These are phyloP conservation scores for Ophiognomonia clavigignenti-juglandacearum DNA, from an alignment of 2,329 filamentous ascomycete genomes.

Conservation along the genomic window DNA sequence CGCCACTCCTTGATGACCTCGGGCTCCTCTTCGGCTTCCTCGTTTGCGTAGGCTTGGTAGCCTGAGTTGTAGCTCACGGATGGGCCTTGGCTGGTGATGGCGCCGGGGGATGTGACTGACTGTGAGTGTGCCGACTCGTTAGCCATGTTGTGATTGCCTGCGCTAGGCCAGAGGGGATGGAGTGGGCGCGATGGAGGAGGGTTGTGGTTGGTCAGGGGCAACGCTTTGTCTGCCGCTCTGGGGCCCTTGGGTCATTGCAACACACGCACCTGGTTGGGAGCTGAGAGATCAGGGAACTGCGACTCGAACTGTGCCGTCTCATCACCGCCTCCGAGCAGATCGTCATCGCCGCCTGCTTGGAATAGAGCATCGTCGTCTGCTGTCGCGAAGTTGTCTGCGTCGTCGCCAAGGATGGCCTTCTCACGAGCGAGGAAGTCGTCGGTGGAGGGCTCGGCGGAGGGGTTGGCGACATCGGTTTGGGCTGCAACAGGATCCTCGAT, in stretches of 20 bases:
- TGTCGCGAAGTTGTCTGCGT: constrained; percentile 84
- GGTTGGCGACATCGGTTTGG: constrained; percentile 60
- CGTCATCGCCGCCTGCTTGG: constrained; percentile 64
- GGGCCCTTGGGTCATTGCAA: neutral
- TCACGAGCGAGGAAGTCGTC: constrained; percentile 91
- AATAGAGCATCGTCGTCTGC: constrained; percentile 64
- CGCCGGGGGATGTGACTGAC: constrained; percentile 70
- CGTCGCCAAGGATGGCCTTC: constrained; percentile 84
- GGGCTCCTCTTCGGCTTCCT: constrained; percentile 66
- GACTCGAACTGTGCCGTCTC: constrained; percentile 66
- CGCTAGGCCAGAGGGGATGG: neutral
- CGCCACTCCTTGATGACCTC: constrained; percentile 91
- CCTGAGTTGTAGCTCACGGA: constrained; percentile 60
- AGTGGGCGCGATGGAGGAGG: neutral
- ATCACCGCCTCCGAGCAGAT: constrained; percentile 57
- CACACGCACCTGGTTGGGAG: constrained; percentile 63
- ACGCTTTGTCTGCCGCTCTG: neutral
- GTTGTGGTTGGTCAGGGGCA: neutral
- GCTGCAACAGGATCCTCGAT: constrained; percentile 39
- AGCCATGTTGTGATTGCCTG: neutral
- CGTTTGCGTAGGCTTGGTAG: constrained; percentile 48
- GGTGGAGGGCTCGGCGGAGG: constrained; percentile 54
- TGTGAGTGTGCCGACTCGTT: constrained; percentile 33
- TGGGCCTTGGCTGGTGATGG: constrained; percentile 64
- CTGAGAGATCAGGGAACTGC: constrained; percentile 78